Percentiles rank a stretch among this genome's conserved stretches.
These are phyloP conservation scores for Phaeodactylum tricornutum DNA, from an alignment of 108 stramenopile genomes.

Conservation along the genomic window DNA sequence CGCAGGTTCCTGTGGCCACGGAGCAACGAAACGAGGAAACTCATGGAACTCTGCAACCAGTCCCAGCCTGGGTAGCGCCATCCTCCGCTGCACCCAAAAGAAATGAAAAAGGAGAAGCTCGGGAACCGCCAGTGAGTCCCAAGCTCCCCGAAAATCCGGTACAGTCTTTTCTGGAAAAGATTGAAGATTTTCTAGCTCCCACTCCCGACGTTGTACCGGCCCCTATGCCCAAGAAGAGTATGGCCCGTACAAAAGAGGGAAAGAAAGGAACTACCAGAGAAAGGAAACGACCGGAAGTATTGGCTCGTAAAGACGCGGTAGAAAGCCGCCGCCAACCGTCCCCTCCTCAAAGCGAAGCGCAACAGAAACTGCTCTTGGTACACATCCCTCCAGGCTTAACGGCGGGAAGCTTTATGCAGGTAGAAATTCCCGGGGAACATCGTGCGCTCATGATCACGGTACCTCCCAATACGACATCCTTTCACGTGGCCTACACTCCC, in stretches of 20 bases:
- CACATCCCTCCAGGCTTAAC: conserved; percentile 19
- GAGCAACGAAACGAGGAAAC: background rate
- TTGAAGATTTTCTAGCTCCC: conserved; percentile 1
- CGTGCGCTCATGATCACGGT: conserved; percentile 21
- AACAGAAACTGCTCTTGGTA: conserved; percentile 12
- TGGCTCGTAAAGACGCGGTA: background rate
- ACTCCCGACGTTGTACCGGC: background rate
- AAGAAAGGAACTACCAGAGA: background rate
- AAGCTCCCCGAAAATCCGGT: background rate
- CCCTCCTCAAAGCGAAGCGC: background rate
- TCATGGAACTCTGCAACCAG: background rate
- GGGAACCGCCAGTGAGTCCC: background rate
- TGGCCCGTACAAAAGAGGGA: background rate
- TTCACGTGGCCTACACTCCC: conserved; percentile 30
- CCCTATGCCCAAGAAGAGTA: background rate
- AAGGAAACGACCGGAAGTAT: background rate
- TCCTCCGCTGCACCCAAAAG: background rate
- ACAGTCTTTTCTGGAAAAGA: background rate
- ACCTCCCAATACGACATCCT: conserved; percentile 23
- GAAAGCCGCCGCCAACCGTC: conserved; percentile 2
- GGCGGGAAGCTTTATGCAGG: conserved; percentile 30
- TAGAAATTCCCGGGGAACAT: conserved; percentile 31
- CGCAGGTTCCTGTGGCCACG: background rate
- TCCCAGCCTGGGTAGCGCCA: background rate
- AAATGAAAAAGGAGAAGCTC: background rate